phyloP scores from a whole-genome alignment of 2,329 filamentous ascomycete genomes.

The Cercospora brassicicola region DNA sequence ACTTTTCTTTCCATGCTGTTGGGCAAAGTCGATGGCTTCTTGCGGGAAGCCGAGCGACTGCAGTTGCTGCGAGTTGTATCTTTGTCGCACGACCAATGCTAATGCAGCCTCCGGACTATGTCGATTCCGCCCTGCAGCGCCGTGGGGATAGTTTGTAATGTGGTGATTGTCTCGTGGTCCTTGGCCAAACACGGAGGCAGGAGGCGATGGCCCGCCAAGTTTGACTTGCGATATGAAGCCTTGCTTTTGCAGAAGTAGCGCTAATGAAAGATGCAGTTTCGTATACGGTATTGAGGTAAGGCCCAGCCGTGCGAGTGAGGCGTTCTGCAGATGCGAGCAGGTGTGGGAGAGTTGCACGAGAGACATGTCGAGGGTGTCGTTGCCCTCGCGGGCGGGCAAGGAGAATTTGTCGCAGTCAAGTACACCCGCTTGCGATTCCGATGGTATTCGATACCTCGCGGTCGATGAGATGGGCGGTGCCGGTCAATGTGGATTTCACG shows the following conservation, averaged over 20 bases:
- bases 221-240: conserved; percentile 81
- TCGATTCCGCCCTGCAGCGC: conserved; percentile 26
- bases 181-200: conserved; percentile 40
- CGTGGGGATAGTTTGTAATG: conserved; percentile 33
- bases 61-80: conserved; percentile 23
- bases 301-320: conserved; percentile 76
- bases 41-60: conserved; percentile 25
- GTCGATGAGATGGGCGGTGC: not conserved
- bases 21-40: conserved; percentile 33
- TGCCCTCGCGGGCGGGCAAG: conserved; percentile 16
- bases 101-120: conserved; percentile 34
- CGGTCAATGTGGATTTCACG: not conserved
- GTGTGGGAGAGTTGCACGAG: conserved; percentile 74
- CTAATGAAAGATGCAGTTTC: conserved; percentile 75
- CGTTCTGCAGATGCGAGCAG: conserved; percentile 90
- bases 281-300: conserved; percentile 79
- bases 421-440: not conserved
- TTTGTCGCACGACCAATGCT: conserved; percentile 29
- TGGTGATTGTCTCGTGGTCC: conserved; percentile 33
- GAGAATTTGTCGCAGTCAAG: not conserved
- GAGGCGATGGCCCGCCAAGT: conserved; percentile 65
- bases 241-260: conserved; percentile 74
- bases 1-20: conserved; percentile 25
- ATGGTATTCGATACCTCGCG: not conserved
- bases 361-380: conserved; percentile 56